A percentile compares a stretch with the other conserved stretches of the same genome.
Evolutionary conservation across 2,329 filamentous ascomycete genomes (phyloP).

Genomic region (Aspergillus fijiensis): DNA sequence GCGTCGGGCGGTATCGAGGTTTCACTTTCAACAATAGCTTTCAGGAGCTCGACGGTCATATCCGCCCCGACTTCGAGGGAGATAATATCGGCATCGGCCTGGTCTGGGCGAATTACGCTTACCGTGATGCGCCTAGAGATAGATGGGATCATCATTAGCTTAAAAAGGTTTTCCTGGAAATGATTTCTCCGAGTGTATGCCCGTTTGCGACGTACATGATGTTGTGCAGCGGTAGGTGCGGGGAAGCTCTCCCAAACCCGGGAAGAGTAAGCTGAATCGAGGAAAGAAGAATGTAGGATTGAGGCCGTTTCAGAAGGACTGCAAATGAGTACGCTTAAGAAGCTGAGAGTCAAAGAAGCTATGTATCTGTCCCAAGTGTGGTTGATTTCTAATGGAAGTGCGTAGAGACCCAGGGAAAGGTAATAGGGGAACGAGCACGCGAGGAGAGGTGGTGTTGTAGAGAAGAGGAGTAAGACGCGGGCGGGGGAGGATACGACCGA

Average conservation of each 20-base stretch:
- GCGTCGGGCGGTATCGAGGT: constrained; percentile 67
- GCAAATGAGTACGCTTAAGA: background rate
- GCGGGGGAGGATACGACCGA: background rate
- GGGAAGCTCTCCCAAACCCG: constrained; percentile 17
- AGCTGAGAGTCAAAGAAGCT: background rate
- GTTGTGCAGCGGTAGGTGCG: constrained; percentile 15
- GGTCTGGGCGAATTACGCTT: constrained; percentile 73
- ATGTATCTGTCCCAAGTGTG: background rate
- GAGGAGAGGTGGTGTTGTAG: constrained; percentile 2
- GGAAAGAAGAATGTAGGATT: background rate
- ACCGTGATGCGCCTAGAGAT: constrained; percentile 76
- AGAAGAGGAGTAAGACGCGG: background rate
- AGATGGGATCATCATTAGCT: background rate
- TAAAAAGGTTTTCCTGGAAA: background rate
- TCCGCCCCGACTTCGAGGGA: constrained; percentile 78
- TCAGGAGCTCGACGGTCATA: constrained; percentile 81
- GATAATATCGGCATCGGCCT: constrained; percentile 71
- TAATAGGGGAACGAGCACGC: background rate
- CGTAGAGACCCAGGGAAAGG: background rate
- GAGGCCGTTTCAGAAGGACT: background rate
- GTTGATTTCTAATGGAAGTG: background rate
- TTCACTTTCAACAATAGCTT: constrained; percentile 84
- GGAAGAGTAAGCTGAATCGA: background rate
- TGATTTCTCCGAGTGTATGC: background rate
- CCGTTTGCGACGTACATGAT: constrained; percentile 21